These are phyloP conservation scores for Chloranthus sessilifolius DNA, from an alignment of 164 flowering plant species.

Conservation along the genomic window DNA sequence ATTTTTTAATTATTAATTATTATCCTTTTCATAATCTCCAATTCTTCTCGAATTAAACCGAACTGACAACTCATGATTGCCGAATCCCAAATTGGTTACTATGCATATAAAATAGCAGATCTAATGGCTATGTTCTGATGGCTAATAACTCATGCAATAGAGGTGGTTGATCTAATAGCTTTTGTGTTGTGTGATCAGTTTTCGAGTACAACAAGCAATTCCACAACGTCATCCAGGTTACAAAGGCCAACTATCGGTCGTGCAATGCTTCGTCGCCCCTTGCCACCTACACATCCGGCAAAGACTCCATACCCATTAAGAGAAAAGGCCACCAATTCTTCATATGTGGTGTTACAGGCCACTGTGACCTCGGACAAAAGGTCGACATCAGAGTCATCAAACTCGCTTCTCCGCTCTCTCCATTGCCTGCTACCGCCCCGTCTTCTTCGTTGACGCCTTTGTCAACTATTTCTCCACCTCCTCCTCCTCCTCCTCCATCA, in stretches of 20 bases:
- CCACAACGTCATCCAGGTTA: slow-evolving; percentile 69
- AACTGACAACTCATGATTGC: too few relatives aligned
- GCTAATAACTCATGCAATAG: too few relatives aligned
- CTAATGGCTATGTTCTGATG: too few relatives aligned
- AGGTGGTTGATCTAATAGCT: too few relatives aligned
- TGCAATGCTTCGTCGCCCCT: slow-evolving; percentile 53
- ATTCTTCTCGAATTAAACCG: too few relatives aligned
- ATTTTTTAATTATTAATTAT: too few relatives aligned
- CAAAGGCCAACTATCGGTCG: slow-evolving; percentile 31
- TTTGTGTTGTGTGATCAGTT: slow-evolving; percentile 23
- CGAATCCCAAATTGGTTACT: too few relatives aligned
- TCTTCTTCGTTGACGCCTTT: background rate
- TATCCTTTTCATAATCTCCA: too few relatives aligned
- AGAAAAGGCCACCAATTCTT: slow-evolving; percentile 47
- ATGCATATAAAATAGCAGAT: too few relatives aligned
- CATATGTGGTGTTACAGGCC: slow-evolving; percentile 66
- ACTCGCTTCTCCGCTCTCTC: background rate
- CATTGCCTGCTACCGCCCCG: slow-evolving; percentile 13
- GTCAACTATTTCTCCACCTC: background rate
- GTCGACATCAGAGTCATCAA: slow-evolving; percentile 44
- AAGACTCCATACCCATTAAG: slow-evolving; percentile 40
- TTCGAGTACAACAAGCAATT: slow-evolving; percentile 47
- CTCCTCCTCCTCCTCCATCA: slow-evolving; percentile 15
- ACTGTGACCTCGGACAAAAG: slow-evolving; percentile 62
- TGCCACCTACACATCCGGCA: slow-evolving; percentile 36